phyloP scores from a whole-genome alignment of 2,329 filamentous ascomycete species.

The Talaromyces sp. region DNA sequence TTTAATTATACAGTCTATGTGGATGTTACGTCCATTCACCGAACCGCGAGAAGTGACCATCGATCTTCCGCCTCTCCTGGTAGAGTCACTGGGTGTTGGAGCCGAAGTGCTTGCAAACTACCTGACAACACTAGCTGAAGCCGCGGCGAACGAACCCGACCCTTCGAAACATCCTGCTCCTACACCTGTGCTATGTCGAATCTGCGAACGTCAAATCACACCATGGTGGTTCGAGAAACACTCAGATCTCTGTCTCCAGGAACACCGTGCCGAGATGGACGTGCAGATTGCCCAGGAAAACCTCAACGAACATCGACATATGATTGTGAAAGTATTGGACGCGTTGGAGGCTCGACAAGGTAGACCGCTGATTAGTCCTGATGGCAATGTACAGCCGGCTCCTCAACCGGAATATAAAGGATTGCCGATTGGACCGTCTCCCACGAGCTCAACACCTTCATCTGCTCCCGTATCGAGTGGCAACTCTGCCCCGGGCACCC shows the following conservation, averaged over 20 bases:
- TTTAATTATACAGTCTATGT: conserved; percentile 75
- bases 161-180: conserved; percentile 78
- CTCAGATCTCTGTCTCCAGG: conserved; percentile 91
- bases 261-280: conserved; percentile 96
- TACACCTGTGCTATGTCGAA: conserved; percentile 85
- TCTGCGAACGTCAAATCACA: conserved; percentile 94
- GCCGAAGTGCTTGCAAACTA: conserved; percentile 94
- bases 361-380: conserved; percentile 39
- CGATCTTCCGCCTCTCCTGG: conserved; percentile 83
- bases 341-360: conserved; percentile 71
- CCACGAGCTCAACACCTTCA: conserved; percentile 67
- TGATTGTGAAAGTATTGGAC: conserved; percentile 93
- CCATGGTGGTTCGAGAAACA: conserved; percentile 99
- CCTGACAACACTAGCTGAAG: conserved; percentile 84
- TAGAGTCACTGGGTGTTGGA: conserved; percentile 90
- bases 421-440: conserved; percentile 75
- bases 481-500: conserved; percentile 68
- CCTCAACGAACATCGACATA: conserved; percentile 86
- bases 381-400: conserved; percentile 51
- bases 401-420: conserved; percentile 83
- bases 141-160: conserved; percentile 72
- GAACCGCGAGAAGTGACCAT: conserved; percentile 92
- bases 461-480: conserved; percentile 72
- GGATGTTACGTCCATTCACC: conserved; percentile 96
- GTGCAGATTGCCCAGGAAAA: conserved; percentile 95